Evolutionary conservation across 805 yeast genomes (phyloP), one percentile per base, ranked within the genome.

Genomic region (Ogataea methylovora): DNA sequence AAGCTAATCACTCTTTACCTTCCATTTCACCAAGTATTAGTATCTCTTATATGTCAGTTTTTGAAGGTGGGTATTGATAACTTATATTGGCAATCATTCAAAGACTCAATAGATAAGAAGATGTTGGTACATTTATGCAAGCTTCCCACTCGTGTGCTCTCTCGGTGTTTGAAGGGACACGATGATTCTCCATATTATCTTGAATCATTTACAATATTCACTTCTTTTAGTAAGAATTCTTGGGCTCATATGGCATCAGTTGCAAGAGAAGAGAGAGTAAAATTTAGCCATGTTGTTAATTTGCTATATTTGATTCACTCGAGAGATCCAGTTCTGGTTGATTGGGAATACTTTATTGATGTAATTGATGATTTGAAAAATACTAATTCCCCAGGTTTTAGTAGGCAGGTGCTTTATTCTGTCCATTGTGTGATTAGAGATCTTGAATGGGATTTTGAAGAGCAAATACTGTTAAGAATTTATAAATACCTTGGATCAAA

Each of bases 321-420:
- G 5, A 36, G 34, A 23, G 19, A 34, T 3, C 41, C 41, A 5
- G 51, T 55, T 9, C 33, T 48, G 14, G 46, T 43, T 13, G 56
- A 56, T 38, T 57, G 62, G 62, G 58, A 51, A 21, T 52, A 36
- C 24, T 56, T 46, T 29, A 41, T 49, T 21, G 31, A 42, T n/a
- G 49, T 42, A 18, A 14, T 49, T 13, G 51, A 50, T 4, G 8
- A 5, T 1, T 24, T 50, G 13, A 41, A 35, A 15, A 8, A 17
- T 1, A 8, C 24, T 2, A 25, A 16, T 2, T 35, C 38, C 21
- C 16, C 38, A 1, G n/a, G 12, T 1, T 30, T 17, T 13, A 46
- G 52, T 38, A 46, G 36, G 14, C 9, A 27, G 13, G 30, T 49
- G 2, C 45, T 57, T 18, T 24, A 35, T 0, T 34, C 51, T 2